A percentile compares a stretch with the other conserved stretches of the same genome.
Evolutionary conservation across 2,329 filamentous ascomycete genomes (phyloP).

Genomic region (Pestalotiopsis sp.): DNA sequence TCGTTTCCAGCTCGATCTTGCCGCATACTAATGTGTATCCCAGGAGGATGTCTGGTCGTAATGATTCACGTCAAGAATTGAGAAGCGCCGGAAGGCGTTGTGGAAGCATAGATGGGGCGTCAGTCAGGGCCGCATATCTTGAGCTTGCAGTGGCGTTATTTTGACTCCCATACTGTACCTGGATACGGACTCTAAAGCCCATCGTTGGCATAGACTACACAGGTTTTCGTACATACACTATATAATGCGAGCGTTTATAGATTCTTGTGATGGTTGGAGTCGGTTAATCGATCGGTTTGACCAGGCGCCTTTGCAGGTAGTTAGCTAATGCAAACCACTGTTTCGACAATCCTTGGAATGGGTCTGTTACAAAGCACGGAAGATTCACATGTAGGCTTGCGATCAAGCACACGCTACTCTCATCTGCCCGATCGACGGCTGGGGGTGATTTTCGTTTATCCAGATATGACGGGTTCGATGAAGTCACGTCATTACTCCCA

Average conservation of each 20-base stretch:
- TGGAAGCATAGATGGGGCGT: constrained; percentile 8
- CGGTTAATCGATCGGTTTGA: neutral
- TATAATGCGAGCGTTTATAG: constrained; percentile 8
- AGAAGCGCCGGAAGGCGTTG: neutral
- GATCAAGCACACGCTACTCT: too few relatives aligned
- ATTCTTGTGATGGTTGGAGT: constrained; percentile 1
- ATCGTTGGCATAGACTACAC: constrained; percentile 7
- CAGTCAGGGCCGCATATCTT: constrained; percentile 2
- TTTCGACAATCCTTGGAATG: neutral
- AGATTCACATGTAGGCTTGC: neutral
- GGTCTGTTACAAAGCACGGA: neutral
- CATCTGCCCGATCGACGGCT: too few relatives aligned
- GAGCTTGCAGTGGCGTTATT: neutral
- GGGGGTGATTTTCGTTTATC: too few relatives aligned
- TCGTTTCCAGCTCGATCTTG: constrained; percentile 1
- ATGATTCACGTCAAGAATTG: constrained; percentile 15
- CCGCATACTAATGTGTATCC: constrained; percentile 30
- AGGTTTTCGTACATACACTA: constrained; percentile 11
- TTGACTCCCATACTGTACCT: neutral
- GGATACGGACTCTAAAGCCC: neutral
- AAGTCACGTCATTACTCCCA: too few relatives aligned
- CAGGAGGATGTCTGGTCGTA: constrained; percentile 75
- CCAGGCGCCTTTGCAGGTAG: neutral
- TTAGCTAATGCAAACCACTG: neutral
- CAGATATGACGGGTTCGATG: too few relatives aligned